Conservation (phyloP, 768 basidiomycete genomes). For the Macrolepiota dolichaula region DNA sequence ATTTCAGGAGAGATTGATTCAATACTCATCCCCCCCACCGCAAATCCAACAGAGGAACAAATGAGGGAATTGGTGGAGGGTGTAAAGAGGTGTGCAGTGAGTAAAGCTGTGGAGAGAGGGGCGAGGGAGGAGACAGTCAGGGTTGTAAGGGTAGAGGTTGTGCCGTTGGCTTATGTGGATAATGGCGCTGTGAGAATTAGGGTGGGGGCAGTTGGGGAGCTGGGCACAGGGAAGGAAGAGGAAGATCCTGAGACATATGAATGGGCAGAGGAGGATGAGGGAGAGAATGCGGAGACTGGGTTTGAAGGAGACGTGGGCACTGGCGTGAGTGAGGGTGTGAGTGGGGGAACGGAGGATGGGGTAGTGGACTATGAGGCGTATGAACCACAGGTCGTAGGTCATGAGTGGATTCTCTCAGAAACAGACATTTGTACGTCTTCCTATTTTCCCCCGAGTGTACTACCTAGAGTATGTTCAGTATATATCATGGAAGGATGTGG, state of each 20-base stretch:
- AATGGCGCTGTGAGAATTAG: slow-evolving; percentile 52
- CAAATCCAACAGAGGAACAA: slow-evolving; percentile 25
- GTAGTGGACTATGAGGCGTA: slow-evolving; percentile 30
- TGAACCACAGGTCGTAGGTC: slow-evolving; percentile 29
- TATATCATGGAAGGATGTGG: slow-evolving; percentile 65
- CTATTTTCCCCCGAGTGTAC: background rate
- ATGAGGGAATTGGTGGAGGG: slow-evolving; percentile 19
- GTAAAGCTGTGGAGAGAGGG: slow-evolving; percentile 41
- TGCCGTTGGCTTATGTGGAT: slow-evolving; percentile 47
- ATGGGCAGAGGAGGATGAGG: slow-evolving; percentile 4
- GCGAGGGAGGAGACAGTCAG: slow-evolving; percentile 39
- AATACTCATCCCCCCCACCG: slow-evolving; percentile 35
- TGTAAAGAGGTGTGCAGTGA: slow-evolving; percentile 37
- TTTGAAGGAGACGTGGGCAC: slow-evolving; percentile 12
- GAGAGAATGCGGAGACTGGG: slow-evolving; percentile 7
- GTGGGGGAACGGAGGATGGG: slow-evolving; percentile 10
- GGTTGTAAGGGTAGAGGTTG: slow-evolving; percentile 52
- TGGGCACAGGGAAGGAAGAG: slow-evolving; percentile 17
- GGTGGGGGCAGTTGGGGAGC: slow-evolving; percentile 60
- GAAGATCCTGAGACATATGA: slow-evolving; percentile 5
- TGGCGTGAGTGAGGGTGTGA: background rate
- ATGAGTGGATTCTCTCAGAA: slow-evolving; percentile 44
- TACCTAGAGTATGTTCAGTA: slow-evolving; percentile 23
- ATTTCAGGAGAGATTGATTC: slow-evolving; percentile 45
- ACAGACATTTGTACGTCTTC: slow-evolving; percentile 33